Evolutionary conservation across 2,329 filamentous ascomycete species (phyloP).

Genomic region (Aspergillus sp.): DNA sequence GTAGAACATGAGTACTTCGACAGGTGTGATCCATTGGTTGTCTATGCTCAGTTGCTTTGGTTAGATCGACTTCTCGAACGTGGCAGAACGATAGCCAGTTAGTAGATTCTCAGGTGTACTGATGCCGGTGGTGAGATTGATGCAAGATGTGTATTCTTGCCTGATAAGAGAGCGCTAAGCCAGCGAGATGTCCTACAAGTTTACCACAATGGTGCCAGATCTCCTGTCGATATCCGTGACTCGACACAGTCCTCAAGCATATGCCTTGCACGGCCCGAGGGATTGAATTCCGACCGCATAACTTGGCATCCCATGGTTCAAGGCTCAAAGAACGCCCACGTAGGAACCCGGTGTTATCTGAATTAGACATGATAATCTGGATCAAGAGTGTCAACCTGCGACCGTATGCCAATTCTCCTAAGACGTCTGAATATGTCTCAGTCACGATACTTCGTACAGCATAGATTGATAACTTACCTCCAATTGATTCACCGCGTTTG

Average conservation of each 20-base stretch:
- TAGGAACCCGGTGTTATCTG: neutral
- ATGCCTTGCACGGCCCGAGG: neutral
- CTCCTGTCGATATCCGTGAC: neutral
- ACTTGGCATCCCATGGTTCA: neutral
- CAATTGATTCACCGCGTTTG: neutral
- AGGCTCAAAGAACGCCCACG: neutral
- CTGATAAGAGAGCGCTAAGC: no score
- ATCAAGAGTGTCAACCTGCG: neutral
- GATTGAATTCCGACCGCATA: neutral
- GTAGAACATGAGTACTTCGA: neutral
- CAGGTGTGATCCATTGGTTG: no score
- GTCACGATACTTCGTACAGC: neutral
- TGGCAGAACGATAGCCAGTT: no score
- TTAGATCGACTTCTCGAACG: no score
- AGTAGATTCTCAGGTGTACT: no score
- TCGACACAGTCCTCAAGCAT: no score
- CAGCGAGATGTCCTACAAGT: no score
- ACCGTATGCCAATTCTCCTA: neutral
- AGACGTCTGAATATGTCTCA: neutral
- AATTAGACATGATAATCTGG: neutral
- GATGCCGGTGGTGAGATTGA: no score
- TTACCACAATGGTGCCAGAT: no score
- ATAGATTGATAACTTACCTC: no score
- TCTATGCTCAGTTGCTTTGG: no score
- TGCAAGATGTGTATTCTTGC: no score